These are phyloP conservation scores for Cinnamomum chago DNA, from an alignment of 164 flowering plant species.

Conservation along the genomic window DNA sequence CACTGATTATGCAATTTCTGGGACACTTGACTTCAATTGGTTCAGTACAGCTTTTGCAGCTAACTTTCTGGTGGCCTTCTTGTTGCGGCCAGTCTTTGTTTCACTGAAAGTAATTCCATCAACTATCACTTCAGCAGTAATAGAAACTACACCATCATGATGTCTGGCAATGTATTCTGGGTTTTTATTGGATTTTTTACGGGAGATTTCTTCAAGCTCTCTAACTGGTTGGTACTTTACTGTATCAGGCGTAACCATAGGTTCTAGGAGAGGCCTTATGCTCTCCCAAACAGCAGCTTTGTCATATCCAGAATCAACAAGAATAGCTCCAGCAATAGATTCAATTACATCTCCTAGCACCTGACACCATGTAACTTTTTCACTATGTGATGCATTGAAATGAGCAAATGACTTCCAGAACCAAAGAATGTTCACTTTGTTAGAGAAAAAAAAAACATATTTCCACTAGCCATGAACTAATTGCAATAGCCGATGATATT, in stretches of 20 bases:
- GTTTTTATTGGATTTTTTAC: slow-evolving; percentile 21
- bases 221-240: slow-evolving; percentile 50
- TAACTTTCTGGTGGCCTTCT: slow-evolving; percentile 35
- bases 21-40: slow-evolving; percentile 30
- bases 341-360: slow-evolving; percentile 92
- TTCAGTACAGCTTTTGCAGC: slow-evolving; percentile 50
- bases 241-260: slow-evolving; percentile 61
- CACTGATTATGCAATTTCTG: not conserved
- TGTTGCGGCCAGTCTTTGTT: slow-evolving; percentile 30
- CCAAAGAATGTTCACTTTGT: not conserved
- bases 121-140: slow-evolving; percentile 45
- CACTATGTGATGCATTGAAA: not conserved
- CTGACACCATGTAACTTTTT: slow-evolving; percentile 24
- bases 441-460: not conserved
- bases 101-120: slow-evolving; percentile 28
- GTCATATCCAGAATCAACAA: slow-evolving; percentile 65
- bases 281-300: slow-evolving; percentile 54
- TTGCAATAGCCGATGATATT: not conserved
- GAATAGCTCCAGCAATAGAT: slow-evolving; percentile 84
- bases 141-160: slow-evolving; percentile 20
- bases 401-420: not conserved
- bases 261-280: slow-evolving; percentile 63
- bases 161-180: slow-evolving; percentile 1
- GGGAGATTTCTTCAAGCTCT: slow-evolving; percentile 50
- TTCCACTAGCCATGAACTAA: not conserved